phyloP scores from a whole-genome alignment of 1,284 basidiomycete genomes.

The Ustilago bromivora region DNA sequence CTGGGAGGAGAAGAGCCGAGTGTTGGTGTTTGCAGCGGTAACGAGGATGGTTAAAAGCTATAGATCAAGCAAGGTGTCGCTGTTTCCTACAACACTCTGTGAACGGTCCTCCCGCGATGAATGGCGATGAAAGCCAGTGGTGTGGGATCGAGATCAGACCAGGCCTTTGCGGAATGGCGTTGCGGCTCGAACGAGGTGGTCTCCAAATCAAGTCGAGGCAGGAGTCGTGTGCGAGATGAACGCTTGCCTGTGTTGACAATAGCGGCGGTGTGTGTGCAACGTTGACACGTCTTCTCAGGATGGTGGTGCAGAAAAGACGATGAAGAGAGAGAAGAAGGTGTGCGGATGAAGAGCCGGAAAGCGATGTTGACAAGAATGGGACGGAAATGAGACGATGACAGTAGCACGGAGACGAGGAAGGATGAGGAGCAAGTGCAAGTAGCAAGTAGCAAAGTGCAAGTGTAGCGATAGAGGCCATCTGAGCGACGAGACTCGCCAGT shows the following conservation, averaged over 20 bases:
- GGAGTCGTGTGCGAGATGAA: not conserved
- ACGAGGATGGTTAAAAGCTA: not conserved
- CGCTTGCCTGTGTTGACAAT: too few relatives aligned
- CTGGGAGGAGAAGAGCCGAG: not conserved
- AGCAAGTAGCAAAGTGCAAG: not conserved
- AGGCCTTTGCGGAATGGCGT: not conserved
- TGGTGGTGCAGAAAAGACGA: conserved; percentile 2
- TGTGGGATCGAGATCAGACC: not conserved
- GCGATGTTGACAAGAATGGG: not conserved
- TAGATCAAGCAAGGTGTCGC: not conserved
- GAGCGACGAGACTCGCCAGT: not conserved
- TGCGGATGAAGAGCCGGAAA: not conserved
- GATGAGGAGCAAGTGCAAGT: not conserved
- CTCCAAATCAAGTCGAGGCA: not conserved
- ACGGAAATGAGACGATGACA: not conserved
- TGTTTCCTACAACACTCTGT: not conserved
- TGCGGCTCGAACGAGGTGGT: not conserved
- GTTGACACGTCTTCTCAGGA: conserved; percentile 1
- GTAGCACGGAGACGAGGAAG: not conserved
- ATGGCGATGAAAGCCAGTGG: not conserved
- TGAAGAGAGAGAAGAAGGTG: not conserved
- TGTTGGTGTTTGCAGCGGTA: not conserved
- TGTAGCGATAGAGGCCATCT: conserved; percentile 5
- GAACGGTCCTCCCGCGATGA: not conserved
- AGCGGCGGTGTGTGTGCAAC: not conserved